Percentiles rank a stretch among this genome's conserved stretches.
Conservation (phyloP, 2,329 filamentous ascomycete species). For the Hirsutella minnesotensis region DNA sequence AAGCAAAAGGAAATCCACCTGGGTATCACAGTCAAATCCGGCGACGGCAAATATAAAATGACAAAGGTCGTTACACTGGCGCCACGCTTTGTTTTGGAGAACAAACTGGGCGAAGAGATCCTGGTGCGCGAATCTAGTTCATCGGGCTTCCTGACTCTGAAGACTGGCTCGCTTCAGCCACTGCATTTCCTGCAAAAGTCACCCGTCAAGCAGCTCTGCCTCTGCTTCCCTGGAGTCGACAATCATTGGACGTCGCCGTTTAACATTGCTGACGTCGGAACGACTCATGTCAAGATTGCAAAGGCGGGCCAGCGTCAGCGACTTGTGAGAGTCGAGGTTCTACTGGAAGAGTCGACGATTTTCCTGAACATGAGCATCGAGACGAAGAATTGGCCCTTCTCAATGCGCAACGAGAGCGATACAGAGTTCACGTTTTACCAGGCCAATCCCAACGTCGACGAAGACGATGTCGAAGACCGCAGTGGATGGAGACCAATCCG, state of each 20-base stretch:
- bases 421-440: constrained; percentile 96
- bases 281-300: constrained; percentile 84
- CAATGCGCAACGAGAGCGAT: constrained; percentile 96
- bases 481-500: constrained; percentile 87
- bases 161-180: constrained; percentile 68
- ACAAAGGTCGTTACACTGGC: constrained; percentile 91
- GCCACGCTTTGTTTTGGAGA: constrained; percentile 87
- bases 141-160: constrained; percentile 68
- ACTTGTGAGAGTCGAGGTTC: constrained; percentile 74
- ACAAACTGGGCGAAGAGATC: constrained; percentile 80
- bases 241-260: constrained; percentile 98
- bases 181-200: constrained; percentile 82
- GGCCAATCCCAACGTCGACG: constrained; percentile 82
- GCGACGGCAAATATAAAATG: constrained; percentile 95
- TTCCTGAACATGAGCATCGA: constrained; percentile 87
- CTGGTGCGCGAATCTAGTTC: constrained; percentile 87
- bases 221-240: constrained; percentile 88
- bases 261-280: constrained; percentile 91
- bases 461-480: constrained; percentile 72
- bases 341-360: constrained; percentile 87
- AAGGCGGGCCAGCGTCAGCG: constrained; percentile 83
- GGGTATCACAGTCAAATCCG: constrained; percentile 78
- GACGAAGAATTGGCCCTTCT: constrained; percentile 94
- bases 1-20: constrained; percentile 76
- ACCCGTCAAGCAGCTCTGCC: constrained; percentile 74